These are phyloP conservation scores for Myrica gale DNA, from an alignment of 306 rosid species.

Conservation along the genomic window DNA sequence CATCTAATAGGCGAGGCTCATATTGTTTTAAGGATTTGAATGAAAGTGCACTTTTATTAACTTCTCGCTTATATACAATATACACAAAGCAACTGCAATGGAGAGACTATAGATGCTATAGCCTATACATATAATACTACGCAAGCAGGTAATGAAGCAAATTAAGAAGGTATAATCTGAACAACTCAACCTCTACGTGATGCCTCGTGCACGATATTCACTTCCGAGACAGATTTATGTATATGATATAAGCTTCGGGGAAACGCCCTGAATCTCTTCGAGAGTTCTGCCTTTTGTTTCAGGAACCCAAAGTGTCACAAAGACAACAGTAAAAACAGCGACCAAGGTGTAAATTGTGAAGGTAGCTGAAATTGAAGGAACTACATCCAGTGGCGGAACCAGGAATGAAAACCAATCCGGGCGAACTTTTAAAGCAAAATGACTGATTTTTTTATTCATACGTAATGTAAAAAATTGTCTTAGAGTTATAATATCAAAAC, in stretches of 20 bases:
- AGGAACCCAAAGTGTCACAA: constrained; percentile 59
- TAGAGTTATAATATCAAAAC: too few relatives aligned
- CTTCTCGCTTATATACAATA: not conserved
- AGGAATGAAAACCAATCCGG: too few relatives aligned
- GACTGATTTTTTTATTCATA: too few relatives aligned
- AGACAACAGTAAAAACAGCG: constrained; percentile 52
- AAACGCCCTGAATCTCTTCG: constrained; percentile 68
- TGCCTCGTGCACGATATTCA: not conserved
- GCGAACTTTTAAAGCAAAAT: too few relatives aligned
- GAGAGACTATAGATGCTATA: not conserved
- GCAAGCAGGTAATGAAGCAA: not conserved
- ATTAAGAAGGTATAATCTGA: not conserved
- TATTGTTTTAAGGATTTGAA: not conserved
- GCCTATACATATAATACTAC: not conserved
- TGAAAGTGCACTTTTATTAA: not conserved
- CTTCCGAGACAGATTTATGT: not conserved
- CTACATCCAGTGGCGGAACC: too few relatives aligned
- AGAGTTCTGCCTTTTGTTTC: constrained; percentile 86
- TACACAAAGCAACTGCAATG: not conserved
- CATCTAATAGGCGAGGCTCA: not conserved
- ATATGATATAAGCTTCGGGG: constrained; percentile 5
- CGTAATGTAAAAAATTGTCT: too few relatives aligned
- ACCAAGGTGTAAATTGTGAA: constrained; percentile 56
- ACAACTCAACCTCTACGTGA: not conserved
- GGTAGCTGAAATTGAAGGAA: constrained; percentile 47